Evolutionary conservation across 352 stramenopile genomes (phyloP).

Genomic region (Elongisporangium prolatum): DNA sequence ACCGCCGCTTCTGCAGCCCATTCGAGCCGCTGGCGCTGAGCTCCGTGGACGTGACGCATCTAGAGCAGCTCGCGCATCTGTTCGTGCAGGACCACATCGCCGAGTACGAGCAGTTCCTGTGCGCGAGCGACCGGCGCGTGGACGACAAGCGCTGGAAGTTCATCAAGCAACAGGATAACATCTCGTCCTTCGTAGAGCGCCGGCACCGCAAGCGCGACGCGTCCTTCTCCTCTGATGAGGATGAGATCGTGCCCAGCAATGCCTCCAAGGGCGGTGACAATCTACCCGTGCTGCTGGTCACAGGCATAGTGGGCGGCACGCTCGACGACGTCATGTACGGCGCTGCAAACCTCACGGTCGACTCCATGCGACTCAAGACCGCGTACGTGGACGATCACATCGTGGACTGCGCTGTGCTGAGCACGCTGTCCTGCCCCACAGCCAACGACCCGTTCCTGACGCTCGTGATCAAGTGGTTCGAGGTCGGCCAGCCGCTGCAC

Average conservation of each 20-base stretch:
- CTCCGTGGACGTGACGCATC: slow-evolving; percentile 14
- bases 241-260: not conserved
- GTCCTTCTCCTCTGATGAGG: not conserved
- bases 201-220: not conserved
- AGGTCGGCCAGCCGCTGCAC: slow-evolving; percentile 35
- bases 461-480: slow-evolving; percentile 58
- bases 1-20: slow-evolving; percentile 27
- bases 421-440: slow-evolving; percentile 36
- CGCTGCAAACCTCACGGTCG: slow-evolving; percentile 24
- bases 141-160: slow-evolving; percentile 21
- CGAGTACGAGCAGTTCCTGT: slow-evolving; percentile 29
- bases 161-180: slow-evolving; percentile 22
- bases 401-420: slow-evolving; percentile 40
- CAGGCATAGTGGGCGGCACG: slow-evolving; percentile 40
- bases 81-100: slow-evolving; percentile 35
- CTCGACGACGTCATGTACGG: slow-evolving; percentile 64
- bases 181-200: slow-evolving; percentile 23
- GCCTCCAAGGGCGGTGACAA: slow-evolving; percentile 12
- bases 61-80: slow-evolving; percentile 23
- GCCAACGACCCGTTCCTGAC: slow-evolving; percentile 39
- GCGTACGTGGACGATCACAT: slow-evolving; percentile 43
- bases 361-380: slow-evolving; percentile 42
- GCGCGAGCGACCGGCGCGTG: slow-evolving; percentile 7
- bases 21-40: slow-evolving; percentile 31
- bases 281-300: slow-evolving; percentile 33